These are phyloP conservation scores for Backusella psychrophila DNA, from an alignment of 192 early-diverging fungal species.

Conservation along the genomic window DNA sequence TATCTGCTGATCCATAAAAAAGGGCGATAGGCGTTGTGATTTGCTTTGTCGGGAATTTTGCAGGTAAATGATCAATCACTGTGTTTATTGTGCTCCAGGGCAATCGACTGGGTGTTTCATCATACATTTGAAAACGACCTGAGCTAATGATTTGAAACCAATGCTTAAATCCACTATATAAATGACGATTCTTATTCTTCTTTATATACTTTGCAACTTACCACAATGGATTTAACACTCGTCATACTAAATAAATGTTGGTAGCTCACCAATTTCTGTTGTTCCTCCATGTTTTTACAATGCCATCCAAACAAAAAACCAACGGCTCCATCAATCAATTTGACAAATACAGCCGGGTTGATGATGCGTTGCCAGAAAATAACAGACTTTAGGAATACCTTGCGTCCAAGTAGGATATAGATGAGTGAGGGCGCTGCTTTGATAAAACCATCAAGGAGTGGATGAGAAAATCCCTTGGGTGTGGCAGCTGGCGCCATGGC, in stretches of 20 bases:
- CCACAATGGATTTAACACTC: slow-evolving; percentile 86
- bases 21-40: slow-evolving; percentile 84
- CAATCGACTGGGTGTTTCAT: slow-evolving; percentile 70
- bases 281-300: slow-evolving; percentile 60
- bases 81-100: slow-evolving; percentile 42
- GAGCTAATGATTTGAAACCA: slow-evolving; percentile 97
- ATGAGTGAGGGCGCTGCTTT: slow-evolving; percentile 83
- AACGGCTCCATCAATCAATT: slow-evolving; percentile 69
- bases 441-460: slow-evolving; percentile 74
- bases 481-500: slow-evolving; percentile 89
- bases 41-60: slow-evolving; percentile 71
- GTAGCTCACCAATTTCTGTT: slow-evolving; percentile 77
- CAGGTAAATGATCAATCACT: slow-evolving; percentile 56
- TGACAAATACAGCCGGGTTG: slow-evolving; percentile 66
- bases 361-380: slow-evolving; percentile 85
- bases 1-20: slow-evolving; percentile 89
- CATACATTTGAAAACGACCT: slow-evolving; percentile 88
- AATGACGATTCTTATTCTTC: background rate
- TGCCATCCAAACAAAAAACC: slow-evolving; percentile 86
- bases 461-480: slow-evolving; percentile 78
- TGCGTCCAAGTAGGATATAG: slow-evolving; percentile 83
- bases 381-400: slow-evolving; percentile 69
- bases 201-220: slow-evolving; percentile 22
- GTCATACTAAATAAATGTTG: slow-evolving; percentile 87
- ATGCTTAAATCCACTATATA: slow-evolving; percentile 44